phyloP scores from a whole-genome alignment of 768 basidiomycete species.

The Agrocybe pediades region DNA sequence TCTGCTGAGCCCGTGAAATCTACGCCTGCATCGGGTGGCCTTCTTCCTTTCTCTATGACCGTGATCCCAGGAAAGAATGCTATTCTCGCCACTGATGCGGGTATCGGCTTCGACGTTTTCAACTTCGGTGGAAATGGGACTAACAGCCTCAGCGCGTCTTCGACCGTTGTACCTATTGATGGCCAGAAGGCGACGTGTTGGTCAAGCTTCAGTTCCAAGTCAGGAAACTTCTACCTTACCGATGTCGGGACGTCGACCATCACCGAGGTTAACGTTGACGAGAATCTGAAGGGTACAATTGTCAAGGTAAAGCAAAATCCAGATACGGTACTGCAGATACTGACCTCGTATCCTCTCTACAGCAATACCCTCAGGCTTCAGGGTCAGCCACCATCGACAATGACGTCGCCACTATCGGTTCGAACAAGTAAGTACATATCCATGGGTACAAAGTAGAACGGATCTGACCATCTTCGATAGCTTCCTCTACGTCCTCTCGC shows the following conservation, averaged over 20 bases:
- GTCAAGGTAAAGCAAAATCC: constrained; percentile 33
- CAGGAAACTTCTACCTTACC: constrained; percentile 46
- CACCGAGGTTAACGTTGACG: constrained; percentile 49
- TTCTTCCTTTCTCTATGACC: not conserved
- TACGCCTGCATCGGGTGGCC: not conserved
- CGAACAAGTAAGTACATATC: constrained; percentile 33
- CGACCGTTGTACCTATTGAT: constrained; percentile 32
- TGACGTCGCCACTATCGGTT: constrained; percentile 37
- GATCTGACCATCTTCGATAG: constrained; percentile 3
- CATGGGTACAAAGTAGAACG: not conserved
- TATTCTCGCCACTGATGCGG: constrained; percentile 41
- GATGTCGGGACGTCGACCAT: constrained; percentile 40
- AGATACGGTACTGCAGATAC: not conserved
- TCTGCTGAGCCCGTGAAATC: not conserved
- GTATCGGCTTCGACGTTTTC: constrained; percentile 40
- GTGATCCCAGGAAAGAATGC: constrained; percentile 23
- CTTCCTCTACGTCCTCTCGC: constrained; percentile 30
- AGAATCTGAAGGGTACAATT: constrained; percentile 44
- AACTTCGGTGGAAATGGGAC: constrained; percentile 25
- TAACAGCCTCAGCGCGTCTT: constrained; percentile 22
- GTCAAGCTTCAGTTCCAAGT: constrained; percentile 41
- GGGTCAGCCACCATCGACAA: constrained; percentile 41
- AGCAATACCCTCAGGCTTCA: constrained; percentile 39
- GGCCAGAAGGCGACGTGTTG: constrained; percentile 47
- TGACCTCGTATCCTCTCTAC: constrained; percentile 6